Conservation (phyloP, 2,329 filamentous ascomycete genomes). For the Pseudogymnoascus sp. region DNA sequence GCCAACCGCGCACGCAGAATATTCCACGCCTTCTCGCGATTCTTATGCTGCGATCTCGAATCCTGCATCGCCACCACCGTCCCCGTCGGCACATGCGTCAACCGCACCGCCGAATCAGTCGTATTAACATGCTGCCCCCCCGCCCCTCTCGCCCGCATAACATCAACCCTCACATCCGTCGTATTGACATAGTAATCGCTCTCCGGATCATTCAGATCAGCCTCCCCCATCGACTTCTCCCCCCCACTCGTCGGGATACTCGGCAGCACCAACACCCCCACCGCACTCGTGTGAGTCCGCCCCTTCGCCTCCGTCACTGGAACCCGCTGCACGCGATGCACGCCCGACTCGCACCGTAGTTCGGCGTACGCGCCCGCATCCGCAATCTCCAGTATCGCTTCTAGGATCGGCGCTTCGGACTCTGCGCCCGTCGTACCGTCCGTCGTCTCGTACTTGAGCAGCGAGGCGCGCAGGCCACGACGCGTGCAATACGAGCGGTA, state of each 20-base stretch:
- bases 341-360: slow-evolving; percentile 81
- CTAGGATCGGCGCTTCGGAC: slow-evolving; percentile 64
- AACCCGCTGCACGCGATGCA: slow-evolving; percentile 90
- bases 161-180: slow-evolving; percentile 73
- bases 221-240: slow-evolving; percentile 41
- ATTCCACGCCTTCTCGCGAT: slow-evolving; percentile 80
- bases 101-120: slow-evolving; percentile 87
- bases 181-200: slow-evolving; percentile 89
- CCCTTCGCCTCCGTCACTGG: slow-evolving; percentile 87
- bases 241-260: slow-evolving; percentile 56
- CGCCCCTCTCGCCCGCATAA: slow-evolving; percentile 85
- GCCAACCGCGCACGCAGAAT: slow-evolving; percentile 76
- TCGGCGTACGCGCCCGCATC: slow-evolving; percentile 69
- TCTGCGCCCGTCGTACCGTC: slow-evolving; percentile 53
- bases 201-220: slow-evolving; percentile 70
- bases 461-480: slow-evolving; percentile 53
- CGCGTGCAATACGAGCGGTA: slow-evolving; percentile 72
- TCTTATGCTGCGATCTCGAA: slow-evolving; percentile 79
- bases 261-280: slow-evolving; percentile 85
- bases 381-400: slow-evolving; percentile 80
- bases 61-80: slow-evolving; percentile 90
- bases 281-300: slow-evolving; percentile 86
- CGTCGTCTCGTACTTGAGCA: slow-evolving; percentile 73
- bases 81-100: slow-evolving; percentile 84
- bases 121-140: slow-evolving; percentile 98